Conservation (phyloP, 2,329 filamentous ascomycete species). For the Penicillium decumbens region DNA sequence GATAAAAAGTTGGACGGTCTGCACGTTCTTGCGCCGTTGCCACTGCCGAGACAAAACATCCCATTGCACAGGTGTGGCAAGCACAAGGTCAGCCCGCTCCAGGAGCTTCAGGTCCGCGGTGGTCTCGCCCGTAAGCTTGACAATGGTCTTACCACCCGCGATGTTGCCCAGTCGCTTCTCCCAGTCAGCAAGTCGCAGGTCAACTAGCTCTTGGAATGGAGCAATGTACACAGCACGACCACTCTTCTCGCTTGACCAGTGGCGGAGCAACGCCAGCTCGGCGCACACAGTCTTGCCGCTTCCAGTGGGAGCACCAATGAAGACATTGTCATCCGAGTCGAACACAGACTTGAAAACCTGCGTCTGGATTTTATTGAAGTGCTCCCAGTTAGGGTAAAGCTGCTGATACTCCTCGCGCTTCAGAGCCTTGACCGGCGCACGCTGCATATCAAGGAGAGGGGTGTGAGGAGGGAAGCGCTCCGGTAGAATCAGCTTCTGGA, state of each 20-base stretch:
- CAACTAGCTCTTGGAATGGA: slow-evolving; percentile 88
- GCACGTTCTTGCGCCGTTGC: slow-evolving; percentile 93
- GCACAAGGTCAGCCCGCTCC: slow-evolving; percentile 78
- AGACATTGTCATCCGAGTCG: slow-evolving; percentile 86
- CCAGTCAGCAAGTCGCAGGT: slow-evolving; percentile 80
- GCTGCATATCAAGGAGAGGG: slow-evolving; percentile 84
- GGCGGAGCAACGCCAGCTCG: slow-evolving; percentile 83
- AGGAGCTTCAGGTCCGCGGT: slow-evolving; percentile 84
- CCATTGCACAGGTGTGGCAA: slow-evolving; percentile 93
- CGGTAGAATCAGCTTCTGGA: slow-evolving; percentile 88
- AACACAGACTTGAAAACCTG: slow-evolving; percentile 95
- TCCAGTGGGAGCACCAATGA: slow-evolving; percentile 86
- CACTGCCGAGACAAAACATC: slow-evolving; percentile 92
- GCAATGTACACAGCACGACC: slow-evolving; percentile 89
- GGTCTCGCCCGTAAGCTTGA: slow-evolving; percentile 90
- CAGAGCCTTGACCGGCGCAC: slow-evolving; percentile 79
- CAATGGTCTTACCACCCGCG: slow-evolving; percentile 78
- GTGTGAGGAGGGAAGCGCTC: slow-evolving; percentile 96
- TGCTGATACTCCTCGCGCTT: slow-evolving; percentile 78
- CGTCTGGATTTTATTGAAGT: slow-evolving; percentile 97
- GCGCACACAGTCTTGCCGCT: slow-evolving; percentile 97
- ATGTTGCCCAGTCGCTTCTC: slow-evolving; percentile 67
- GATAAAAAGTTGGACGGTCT: slow-evolving; percentile 84
- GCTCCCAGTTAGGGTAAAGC: slow-evolving; percentile 76
- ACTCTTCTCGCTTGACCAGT: slow-evolving; percentile 69